Base-by-base conservation (phyloP, 768 basidiomycete species). In the Lactifluus piperatus region DNA sequence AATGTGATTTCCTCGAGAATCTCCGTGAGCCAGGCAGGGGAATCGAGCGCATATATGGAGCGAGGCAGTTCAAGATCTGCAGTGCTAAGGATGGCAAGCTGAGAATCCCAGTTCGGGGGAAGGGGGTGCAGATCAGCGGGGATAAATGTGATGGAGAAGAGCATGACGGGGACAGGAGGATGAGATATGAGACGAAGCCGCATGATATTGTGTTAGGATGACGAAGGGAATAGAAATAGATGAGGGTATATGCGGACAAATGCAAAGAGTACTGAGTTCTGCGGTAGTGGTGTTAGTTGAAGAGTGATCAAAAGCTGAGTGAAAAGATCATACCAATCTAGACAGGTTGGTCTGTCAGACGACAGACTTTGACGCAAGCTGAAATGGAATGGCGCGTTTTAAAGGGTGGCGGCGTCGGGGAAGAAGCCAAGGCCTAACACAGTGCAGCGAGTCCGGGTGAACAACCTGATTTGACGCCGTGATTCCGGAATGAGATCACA, bases 1-100 rank as follows among this genome's bases (percentile, higher is more conserved):
- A 88, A 83, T 8, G 74, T 72, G n/a, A 89, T 79, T 65, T 85
- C 77, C 45, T 77, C 73, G 30, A 84, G 69, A 36, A 85, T 72
- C 49, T 75, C 76, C 14, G 80, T 75, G 27, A 86, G 70, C 46
- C 81, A 82, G 5, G 79, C 80, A 22, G 82, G 75, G 63, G 77
- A 77, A 72, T 87, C 86, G 46, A 86, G 73, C 32, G 79, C 76
- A 67, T 85, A 83, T 9, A 84, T 69, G 18, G 72, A 73, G 0
- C 70, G 68, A 2, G 82, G 85, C 27, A 76, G 66, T 24, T 82
- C 78, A 41, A 86, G 77, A 27, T 79, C 78, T 36, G 81, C 79
- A 18, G 76, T 63, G 43, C 75, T 73, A 22, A 85, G 70, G 43
- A 78, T 69, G 22, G 77, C 73, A n/a, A 84, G 71, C 60, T 83